A percentile compares a stretch with the other conserved stretches of the same genome.
Conservation (phyloP, 2,329 filamentous ascomycete genomes). For the Trichoderma sp. region DNA sequence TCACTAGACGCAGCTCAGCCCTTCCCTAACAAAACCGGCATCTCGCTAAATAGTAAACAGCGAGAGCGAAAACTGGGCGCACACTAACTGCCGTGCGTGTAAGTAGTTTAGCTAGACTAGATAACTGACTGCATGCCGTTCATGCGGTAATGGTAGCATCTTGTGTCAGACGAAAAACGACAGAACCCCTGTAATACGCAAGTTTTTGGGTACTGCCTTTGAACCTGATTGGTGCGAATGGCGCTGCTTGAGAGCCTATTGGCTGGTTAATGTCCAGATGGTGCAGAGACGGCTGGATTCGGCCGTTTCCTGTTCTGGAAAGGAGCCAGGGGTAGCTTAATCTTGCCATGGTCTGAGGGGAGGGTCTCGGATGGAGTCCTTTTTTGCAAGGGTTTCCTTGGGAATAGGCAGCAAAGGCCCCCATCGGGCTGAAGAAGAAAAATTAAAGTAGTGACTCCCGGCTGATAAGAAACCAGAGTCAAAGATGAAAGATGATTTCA, state of each 20-base stretch:
- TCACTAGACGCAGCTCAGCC: background rate
- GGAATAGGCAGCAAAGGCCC: background rate
- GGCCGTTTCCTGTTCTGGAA: conserved; percentile 7
- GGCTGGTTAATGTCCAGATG: background rate
- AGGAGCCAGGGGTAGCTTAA: conserved; percentile 15
- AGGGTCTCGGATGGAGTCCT: background rate
- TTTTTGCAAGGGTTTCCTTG: background rate
- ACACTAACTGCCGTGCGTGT: background rate
- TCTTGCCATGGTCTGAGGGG: background rate
- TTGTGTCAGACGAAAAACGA: too few species aligned
- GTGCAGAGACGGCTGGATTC: background rate
- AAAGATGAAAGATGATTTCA: background rate
- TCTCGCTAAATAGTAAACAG: background rate
- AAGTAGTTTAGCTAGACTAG: too few species aligned
- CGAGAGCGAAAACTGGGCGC: background rate
- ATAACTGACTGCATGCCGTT: too few species aligned
- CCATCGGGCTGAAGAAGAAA: background rate
- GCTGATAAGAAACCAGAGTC: background rate
- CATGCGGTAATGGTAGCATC: too few species aligned
- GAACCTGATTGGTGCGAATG: background rate
- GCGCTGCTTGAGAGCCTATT: background rate
- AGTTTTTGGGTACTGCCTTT: background rate
- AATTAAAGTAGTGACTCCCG: background rate
- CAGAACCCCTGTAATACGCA: background rate
- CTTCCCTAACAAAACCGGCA: background rate